Evolutionary conservation across 208 protist genomes (phyloP).

Genomic region (Tritrichomonas musculus): DNA sequence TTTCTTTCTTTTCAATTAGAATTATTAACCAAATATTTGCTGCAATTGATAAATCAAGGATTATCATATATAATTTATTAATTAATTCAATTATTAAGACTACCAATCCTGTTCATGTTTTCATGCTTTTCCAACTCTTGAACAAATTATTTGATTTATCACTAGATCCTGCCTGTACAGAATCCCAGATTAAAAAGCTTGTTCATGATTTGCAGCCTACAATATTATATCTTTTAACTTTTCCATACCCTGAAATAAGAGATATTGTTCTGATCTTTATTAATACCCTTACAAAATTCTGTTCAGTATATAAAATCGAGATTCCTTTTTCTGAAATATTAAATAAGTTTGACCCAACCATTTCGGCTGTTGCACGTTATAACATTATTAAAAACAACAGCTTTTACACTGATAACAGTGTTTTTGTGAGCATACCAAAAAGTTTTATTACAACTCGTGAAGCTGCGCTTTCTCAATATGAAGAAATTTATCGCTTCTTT

Average conservation of each 20-base stretch:
- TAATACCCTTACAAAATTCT: not conserved
- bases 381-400: not conserved
- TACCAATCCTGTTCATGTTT: not conserved
- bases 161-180: not conserved
- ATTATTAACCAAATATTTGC: not conserved
- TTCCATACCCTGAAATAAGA: not conserved
- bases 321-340: not conserved
- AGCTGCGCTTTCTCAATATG: not conserved
- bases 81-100: not conserved
- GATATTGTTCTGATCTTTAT: not conserved
- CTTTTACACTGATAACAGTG: not conserved
- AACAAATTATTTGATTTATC: slow-evolving; percentile 13
- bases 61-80: not conserved
- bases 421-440: no score
- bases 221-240: not conserved
- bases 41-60: not conserved
- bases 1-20: not conserved
- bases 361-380: not conserved
- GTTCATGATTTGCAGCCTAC: not conserved
- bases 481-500: not conserved
- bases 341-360: not conserved
- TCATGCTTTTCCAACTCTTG: not conserved
- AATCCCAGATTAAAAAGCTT: not conserved
- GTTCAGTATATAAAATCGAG: not conserved
- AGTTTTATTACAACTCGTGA: not conserved